Conservation (phyloP, 306 rosid genomes). For the Leucaena leucocephala region DNA sequence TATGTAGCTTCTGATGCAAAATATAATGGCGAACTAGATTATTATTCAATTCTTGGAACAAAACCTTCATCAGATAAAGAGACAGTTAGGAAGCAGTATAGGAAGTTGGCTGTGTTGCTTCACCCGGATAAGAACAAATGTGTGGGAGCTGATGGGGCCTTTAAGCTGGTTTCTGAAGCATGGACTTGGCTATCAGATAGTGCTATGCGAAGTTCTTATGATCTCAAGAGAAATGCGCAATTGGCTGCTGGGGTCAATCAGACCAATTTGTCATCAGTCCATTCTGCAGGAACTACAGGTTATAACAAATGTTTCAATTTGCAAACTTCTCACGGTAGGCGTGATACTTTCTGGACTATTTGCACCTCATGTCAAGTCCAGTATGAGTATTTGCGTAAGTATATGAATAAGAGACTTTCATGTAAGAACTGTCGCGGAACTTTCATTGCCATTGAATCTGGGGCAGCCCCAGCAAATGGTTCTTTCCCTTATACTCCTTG, state of each 20-base stretch:
- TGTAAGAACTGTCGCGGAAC: slow-evolving; percentile 96
- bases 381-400: slow-evolving; percentile 97
- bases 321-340: slow-evolving; percentile 56
- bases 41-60: slow-evolving; percentile 84
- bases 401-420: slow-evolving; percentile 91
- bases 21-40: slow-evolving; percentile 78
- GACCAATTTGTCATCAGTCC: slow-evolving; percentile 64
- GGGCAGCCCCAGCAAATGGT: slow-evolving; percentile 89
- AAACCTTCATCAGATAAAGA: slow-evolving; percentile 82
- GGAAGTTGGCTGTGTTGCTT: slow-evolving; percentile 90
- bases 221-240: slow-evolving; percentile 73
- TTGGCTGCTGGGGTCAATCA: slow-evolving; percentile 54
- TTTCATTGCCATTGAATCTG: slow-evolving; percentile 88
- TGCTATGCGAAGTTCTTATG: slow-evolving; percentile 65
- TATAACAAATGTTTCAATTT: slow-evolving; percentile 62
- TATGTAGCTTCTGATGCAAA: slow-evolving; percentile 74
- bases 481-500: slow-evolving; percentile 88
- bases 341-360: slow-evolving; percentile 95
- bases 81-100: slow-evolving; percentile 82
- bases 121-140: slow-evolving; percentile 97
- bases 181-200: slow-evolving; percentile 83
- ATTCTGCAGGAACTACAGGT: slow-evolving; percentile 57
- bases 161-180: slow-evolving; percentile 96
- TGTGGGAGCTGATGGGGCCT: slow-evolving; percentile 98
- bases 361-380: slow-evolving; percentile 98